These are phyloP conservation scores for Sugiyamaella novakii DNA, from an alignment of 1,139 yeast species.

Conservation along the genomic window DNA sequence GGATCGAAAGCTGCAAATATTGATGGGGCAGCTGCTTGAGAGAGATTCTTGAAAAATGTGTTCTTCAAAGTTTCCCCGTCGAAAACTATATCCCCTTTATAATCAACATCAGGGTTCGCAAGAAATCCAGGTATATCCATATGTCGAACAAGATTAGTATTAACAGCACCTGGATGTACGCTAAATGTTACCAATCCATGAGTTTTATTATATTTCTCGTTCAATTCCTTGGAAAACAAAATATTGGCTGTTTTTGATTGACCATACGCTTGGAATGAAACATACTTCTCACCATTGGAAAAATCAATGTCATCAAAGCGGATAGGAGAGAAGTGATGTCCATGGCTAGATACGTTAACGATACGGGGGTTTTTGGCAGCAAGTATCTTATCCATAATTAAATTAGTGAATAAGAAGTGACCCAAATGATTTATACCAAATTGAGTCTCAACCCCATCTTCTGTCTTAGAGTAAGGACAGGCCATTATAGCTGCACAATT, in stretches of 20 bases:
- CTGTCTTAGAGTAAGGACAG: constrained; percentile 16
- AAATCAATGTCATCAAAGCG: constrained; percentile 28
- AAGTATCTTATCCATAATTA: constrained; percentile 24
- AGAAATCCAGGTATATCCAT: background rate
- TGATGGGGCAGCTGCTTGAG: constrained; percentile 15
- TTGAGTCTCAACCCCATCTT: constrained; percentile 69
- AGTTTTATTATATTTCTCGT: constrained; percentile 8
- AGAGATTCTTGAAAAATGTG: too few relatives aligned
- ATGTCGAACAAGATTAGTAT: constrained; percentile 19
- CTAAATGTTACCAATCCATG: constrained; percentile 20
- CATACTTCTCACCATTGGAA: constrained; percentile 12
- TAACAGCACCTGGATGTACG: constrained; percentile 24
- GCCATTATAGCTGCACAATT: constrained; percentile 25
- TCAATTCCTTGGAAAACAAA: constrained; percentile 13
- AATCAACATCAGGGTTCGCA: constrained; percentile 2
- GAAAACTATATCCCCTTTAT: constrained; percentile 7
- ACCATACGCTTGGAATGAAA: constrained; percentile 29
- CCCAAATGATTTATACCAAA: constrained; percentile 74
- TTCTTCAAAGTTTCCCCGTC: background rate
- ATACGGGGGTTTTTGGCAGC: constrained; percentile 55
- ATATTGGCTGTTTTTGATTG: constrained; percentile 38
- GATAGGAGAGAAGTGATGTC: constrained; percentile 48
- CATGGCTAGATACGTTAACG: constrained; percentile 67
- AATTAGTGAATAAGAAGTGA: constrained; percentile 46
- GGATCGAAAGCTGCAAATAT: constrained; percentile 13